Conservation (phyloP, 495 filamentous ascomycete species). For the Penicillium waksmanii region DNA sequence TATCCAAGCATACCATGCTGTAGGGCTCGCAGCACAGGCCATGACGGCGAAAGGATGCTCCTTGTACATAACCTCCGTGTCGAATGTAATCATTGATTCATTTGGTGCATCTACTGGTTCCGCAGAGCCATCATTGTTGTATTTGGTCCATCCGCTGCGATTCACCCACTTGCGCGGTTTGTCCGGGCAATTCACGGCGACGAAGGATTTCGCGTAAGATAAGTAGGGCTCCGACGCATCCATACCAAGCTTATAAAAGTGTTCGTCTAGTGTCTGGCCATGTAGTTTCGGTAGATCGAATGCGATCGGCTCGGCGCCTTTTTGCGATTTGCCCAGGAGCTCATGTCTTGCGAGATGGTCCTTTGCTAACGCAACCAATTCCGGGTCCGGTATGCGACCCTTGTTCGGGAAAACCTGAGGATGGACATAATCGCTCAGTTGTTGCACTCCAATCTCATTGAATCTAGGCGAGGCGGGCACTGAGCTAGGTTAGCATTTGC, state of each 20-base stretch:
- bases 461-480: conserved; percentile 67
- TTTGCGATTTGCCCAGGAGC: conserved; percentile 86
- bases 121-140: conserved; percentile 69
- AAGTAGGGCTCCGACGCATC: conserved; percentile 91
- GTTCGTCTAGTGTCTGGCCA: conserved; percentile 85
- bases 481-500: conserved; percentile 35
- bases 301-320: conserved; percentile 70
- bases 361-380: conserved; percentile 76
- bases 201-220: conserved; percentile 71
- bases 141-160: conserved; percentile 92
- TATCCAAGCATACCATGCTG: conserved; percentile 95
- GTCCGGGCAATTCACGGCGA: conserved; percentile 64
- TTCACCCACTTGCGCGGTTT: conserved; percentile 80
- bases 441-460: conserved; percentile 94
- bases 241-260: conserved; percentile 89
- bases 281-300: conserved; percentile 84
- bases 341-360: conserved; percentile 87
- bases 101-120: conserved; percentile 76
- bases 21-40: conserved; percentile 88
- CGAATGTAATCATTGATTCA: conserved; percentile 84
- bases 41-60: conserved; percentile 89
- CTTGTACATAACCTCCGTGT: conserved; percentile 97
- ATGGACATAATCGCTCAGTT: conserved; percentile 80
- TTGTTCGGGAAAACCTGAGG: conserved; percentile 77
- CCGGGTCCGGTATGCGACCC: conserved; percentile 58